Percentiles rank a stretch among this genome's conserved stretches.
These are phyloP conservation scores for Exophiala xenobiotica DNA, from an alignment of 2,329 filamentous ascomycete genomes.

Conservation along the genomic window DNA sequence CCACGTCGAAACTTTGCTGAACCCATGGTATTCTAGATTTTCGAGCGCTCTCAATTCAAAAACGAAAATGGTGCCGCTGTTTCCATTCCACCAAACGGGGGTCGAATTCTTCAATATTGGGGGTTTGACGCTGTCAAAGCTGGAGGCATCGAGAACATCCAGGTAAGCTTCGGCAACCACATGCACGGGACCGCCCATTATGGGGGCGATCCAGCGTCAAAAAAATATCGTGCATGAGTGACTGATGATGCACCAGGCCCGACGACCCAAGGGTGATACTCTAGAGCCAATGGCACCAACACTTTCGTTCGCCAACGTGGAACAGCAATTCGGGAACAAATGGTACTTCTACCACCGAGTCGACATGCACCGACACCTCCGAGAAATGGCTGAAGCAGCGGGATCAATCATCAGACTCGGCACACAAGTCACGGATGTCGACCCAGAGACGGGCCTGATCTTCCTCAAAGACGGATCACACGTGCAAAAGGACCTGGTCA, in stretches of 20 bases:
- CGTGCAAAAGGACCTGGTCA: conserved; percentile 39
- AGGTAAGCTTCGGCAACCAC: conserved; percentile 9
- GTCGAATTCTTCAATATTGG: conserved; percentile 33
- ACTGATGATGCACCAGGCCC: conserved; percentile 10
- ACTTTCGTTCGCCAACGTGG: conserved; percentile 25
- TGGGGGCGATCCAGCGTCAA: no score
- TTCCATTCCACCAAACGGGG: conserved; percentile 36
- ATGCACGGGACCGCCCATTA: not conserved
- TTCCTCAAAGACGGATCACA: conserved; percentile 34
- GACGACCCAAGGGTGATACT: conserved; percentile 30
- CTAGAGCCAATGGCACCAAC: conserved; percentile 31
- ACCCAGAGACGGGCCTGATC: conserved; percentile 32
- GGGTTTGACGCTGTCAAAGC: conserved; percentile 32
- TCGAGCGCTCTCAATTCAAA: conserved; percentile 36
- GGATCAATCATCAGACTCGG: conserved; percentile 30
- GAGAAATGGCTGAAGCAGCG: conserved; percentile 34
- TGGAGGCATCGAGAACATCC: conserved; percentile 29
- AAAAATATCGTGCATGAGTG: not conserved
- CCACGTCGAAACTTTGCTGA: not conserved
- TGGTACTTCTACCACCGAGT: conserved; percentile 42
- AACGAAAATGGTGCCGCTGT: conserved; percentile 39
- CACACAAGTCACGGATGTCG: conserved; percentile 32
- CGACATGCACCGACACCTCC: conserved; percentile 42
- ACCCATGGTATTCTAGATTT: conserved; percentile 29
- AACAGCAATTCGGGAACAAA: conserved; percentile 28